Conservation (phyloP, 2,329 filamentous ascomycete species). For the Xylaria sp. region DNA sequence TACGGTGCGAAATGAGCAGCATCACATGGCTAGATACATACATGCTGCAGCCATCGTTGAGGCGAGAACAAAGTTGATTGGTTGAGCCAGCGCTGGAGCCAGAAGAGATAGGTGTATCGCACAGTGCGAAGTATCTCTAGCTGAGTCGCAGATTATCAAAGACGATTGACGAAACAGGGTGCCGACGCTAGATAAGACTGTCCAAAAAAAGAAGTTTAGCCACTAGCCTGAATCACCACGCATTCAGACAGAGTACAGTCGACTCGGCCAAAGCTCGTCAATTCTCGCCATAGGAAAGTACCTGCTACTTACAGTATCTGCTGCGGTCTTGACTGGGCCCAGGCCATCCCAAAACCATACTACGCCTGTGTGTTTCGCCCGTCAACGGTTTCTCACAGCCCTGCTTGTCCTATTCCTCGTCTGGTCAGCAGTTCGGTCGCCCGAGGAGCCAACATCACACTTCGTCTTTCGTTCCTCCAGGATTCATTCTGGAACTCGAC, state of each 20-base stretch:
- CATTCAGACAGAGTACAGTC: background rate
- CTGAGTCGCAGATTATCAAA: background rate
- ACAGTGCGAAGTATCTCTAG: conserved; percentile 2
- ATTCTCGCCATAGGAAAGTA: background rate
- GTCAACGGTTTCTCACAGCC: conserved; percentile 21
- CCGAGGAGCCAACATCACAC: conserved; percentile 21
- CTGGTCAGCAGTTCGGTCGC: conserved; percentile 12
- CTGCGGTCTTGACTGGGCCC: background rate
- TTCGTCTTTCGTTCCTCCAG: conserved; percentile 31
- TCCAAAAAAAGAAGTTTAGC: conserved; percentile 37
- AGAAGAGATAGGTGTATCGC: background rate
- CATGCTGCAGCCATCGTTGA: background rate
- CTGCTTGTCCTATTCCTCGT: conserved; percentile 1
- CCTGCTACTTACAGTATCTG: background rate
- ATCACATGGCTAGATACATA: background rate
- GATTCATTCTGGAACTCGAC: conserved; percentile 3
- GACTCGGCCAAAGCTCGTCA: background rate
- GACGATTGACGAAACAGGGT: conserved; percentile 23
- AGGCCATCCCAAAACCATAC: conserved; percentile 18
- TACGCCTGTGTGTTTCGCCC: conserved; percentile 20
- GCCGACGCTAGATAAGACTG: conserved; percentile 17
- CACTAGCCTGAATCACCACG: conserved; percentile 25
- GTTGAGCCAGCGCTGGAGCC: background rate
- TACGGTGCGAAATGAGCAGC: background rate
- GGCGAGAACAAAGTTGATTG: background rate